Base-by-base conservation (phyloP, 2,329 filamentous ascomycete genomes). In the Scytalidium sp. region DNA sequence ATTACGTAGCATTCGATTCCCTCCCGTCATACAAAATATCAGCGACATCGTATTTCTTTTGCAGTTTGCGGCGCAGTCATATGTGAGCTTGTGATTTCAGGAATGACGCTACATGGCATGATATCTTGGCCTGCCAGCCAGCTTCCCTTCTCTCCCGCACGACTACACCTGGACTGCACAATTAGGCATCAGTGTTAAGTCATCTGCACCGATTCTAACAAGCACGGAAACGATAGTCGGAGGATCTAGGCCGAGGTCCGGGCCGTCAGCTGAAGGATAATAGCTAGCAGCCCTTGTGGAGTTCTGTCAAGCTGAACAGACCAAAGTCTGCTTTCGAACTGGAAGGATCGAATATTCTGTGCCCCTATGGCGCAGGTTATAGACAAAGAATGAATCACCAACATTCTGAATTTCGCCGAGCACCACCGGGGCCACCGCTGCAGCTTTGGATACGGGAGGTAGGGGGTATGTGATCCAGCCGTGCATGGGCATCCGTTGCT, bases 1-100 rank as follows among this genome's bases (percentile, higher is more conserved):
- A 27, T 51, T 23, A 23, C 43, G 25, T 46, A 43, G 29, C 32
- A 27, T 54, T 49, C 19, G 32, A 36, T 36, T n/a, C n/a, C 29
- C 41, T 50, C 46, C 47, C 42, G 19, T 49, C 51, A 52, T 25
- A 45, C 53, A 49, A 17, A 52, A 53, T 53, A 52, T 54, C 46
- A 53, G 41, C 49, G 19, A 48, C 25, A 40, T 54, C 53, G 50
- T 48, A 48, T 47, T 46, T n/a, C n/a, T n/a, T n/a, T n/a, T 22
- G 25, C 32, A 4, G 40, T 49, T 23, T 43, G 43, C 47, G 41
- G 21, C 40, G 46, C 29, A 17, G 42, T 19, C 47, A 36, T 36
- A 23, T 39, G 23, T 45, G 44, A 49, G 41, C 44, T 48, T 52
- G 52, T 54, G 54, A 54, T 41, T 25, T 22, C 29, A 25, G 44